These are phyloP conservation scores for Dryas drummondii DNA, from an alignment of 306 rosid species.

Conservation along the genomic window DNA sequence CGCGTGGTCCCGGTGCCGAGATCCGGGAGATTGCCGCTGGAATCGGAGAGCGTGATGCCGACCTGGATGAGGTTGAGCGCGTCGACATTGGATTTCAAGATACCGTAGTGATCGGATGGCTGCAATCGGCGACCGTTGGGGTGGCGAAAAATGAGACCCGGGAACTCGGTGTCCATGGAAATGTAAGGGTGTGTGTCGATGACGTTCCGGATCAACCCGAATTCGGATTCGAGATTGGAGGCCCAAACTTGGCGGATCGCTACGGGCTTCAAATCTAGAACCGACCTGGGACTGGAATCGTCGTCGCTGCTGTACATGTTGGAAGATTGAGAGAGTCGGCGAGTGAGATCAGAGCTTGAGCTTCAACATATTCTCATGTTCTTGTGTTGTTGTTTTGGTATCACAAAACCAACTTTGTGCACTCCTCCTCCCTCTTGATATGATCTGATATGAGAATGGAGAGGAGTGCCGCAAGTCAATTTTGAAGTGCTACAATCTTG, in stretches of 20 bases:
- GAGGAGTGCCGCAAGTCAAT: too few species aligned
- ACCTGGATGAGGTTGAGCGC: slow-evolving; percentile 67
- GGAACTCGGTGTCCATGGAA: slow-evolving; percentile 78
- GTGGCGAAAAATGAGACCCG: slow-evolving; percentile 46
- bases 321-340: neutral
- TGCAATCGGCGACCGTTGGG: slow-evolving; percentile 13
- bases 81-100: slow-evolving; percentile 70
- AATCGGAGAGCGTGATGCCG: slow-evolving; percentile 67
- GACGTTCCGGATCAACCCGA: slow-evolving; percentile 27
- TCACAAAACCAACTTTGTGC: too few species aligned
- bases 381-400: too few species aligned
- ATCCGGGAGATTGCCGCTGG: slow-evolving; percentile 55
- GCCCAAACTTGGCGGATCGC: slow-evolving; percentile 63
- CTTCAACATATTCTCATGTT: too few species aligned
- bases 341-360: neutral
- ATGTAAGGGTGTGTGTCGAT: slow-evolving; percentile 43
- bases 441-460: too few species aligned
- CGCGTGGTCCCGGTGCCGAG: slow-evolving; percentile 31
- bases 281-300: slow-evolving; percentile 10
- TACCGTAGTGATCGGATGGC: slow-evolving; percentile 54
- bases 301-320: slow-evolving; percentile 5
- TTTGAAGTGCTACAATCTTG: too few species aligned
- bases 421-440: too few species aligned
- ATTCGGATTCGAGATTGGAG: slow-evolving; percentile 44
- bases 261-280: slow-evolving; percentile 27